Base-by-base conservation (phyloP, 306 rosid species). In the Sophora flavescens region DNA sequence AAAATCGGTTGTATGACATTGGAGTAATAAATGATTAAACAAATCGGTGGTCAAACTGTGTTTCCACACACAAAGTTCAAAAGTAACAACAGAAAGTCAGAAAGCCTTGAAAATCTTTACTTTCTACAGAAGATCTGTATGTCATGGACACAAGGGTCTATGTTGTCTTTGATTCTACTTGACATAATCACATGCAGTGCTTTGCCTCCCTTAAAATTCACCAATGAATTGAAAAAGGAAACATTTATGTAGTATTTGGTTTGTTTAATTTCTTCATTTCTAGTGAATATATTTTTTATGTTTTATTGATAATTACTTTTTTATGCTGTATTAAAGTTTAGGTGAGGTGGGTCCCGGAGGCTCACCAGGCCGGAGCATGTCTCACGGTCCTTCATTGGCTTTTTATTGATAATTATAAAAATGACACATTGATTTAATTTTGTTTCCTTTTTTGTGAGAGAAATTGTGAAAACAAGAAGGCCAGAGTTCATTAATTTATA, bases 11-110 rank as follows among this genome's bases (percentile, higher is more conserved):
- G 33, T 26, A n/a, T 47, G 30, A 33, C n/a, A 30, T 45, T 6
- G 12, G 71, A 75, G 63, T 35, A 63, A 36, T 38, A 36, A 48
- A 18, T 44, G 59, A 16, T 56, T 51, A 47, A 62, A 39, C 33
- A 45, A 18, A 38, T 11, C 50, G 8, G 68, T 11, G 38, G 39
- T 1, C 17, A 66, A 62, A 63, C n/a, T 15, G 3, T 47, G 36
- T 28, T n/a, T 14, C 4, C 13, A 28, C 15, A 2, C 26, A 26
- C 6, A 4, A 5, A 67, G 59, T 47, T 26, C 39, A 28, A 67
- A 47, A 48, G 38, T 16, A 45, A n/a, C 59, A 28, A 4, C 18
- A 14, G 7, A 47, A 68, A 14, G n/a, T 28, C 18, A 28, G 13
- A 47, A 68, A 3, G 26, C 13, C 13, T 10, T 8, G 6, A 48